A percentile compares a stretch with the other conserved stretches of the same genome.
phyloP scores from a whole-genome alignment of 2,329 filamentous ascomycete species.

The Aspergillus sp. region DNA sequence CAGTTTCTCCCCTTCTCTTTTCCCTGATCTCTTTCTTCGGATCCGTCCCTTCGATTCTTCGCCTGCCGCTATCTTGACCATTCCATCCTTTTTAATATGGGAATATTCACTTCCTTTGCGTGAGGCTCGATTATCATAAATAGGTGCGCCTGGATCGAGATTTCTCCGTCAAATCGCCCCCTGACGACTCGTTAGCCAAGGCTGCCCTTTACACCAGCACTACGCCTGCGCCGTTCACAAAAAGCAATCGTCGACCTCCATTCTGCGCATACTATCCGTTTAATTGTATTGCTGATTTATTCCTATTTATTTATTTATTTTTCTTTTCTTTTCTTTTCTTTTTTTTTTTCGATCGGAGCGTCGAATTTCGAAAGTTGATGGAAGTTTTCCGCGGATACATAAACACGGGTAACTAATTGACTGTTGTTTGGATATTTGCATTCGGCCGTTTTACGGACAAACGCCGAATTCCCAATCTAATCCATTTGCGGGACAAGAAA shows the following conservation, averaged over 20 bases:
- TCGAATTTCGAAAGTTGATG: not conserved
- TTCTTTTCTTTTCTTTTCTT: not conserved
- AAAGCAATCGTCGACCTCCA: conserved; percentile 1
- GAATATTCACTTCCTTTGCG: not conserved
- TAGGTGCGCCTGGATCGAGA: not conserved
- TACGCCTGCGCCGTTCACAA: not conserved
- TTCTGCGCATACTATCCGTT: not conserved
- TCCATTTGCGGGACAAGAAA: not conserved
- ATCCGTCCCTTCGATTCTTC: conserved; percentile 4
- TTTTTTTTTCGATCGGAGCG: no score
- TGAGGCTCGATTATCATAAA: conserved; percentile 12
- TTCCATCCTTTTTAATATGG: conserved; percentile 10
- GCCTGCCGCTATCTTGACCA: conserved; percentile 4
- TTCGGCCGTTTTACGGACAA: conserved; percentile 2
- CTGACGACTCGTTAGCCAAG: not conserved
- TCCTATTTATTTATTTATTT: not conserved
- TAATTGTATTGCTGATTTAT: conserved; percentile 1
- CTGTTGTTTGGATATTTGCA: conserved; percentile 4
- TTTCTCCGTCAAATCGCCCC: not conserved
- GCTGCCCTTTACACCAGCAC: not conserved
- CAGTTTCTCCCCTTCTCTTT: conserved; percentile 11
- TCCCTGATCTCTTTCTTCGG: conserved; percentile 11
- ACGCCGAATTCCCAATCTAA: not conserved
- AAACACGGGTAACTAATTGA: not conserved
- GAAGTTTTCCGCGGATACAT: not conserved